Evolutionary conservation across 768 basidiomycete species (phyloP), one percentile per base, ranked within the genome.

Genomic region (Trametes cinnabarina): DNA sequence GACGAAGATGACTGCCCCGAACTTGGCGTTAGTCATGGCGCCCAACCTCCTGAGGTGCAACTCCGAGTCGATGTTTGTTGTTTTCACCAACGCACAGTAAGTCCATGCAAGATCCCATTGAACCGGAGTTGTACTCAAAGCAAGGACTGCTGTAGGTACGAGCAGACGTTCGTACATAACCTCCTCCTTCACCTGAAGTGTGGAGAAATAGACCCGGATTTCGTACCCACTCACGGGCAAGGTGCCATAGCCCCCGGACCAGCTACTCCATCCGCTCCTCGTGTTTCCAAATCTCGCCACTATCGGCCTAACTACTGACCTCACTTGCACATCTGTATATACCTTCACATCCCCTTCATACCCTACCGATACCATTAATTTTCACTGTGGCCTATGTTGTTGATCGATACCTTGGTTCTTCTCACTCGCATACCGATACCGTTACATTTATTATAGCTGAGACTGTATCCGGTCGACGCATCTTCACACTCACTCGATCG

Each of bases 1-100:
- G 44, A 94, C 92, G 40, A 93, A 95, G 74, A 96, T 95, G 94
- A 95, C 92, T 3, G 82, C 89, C 11, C 85, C 85, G 35, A 94
- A 94, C 70, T 74, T 96, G 60, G 92, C 94, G 9, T 74, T 95
- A 15, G 92, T 97, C 19, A 90, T 97, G 86, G 92, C 94, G 1
- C 94, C 94, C 8, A 96, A 96, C 72, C 71, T 97, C 42, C 72
- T 97, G 43, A 77, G 94, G 54, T 95, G 94, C 68, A 88, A 80
- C 64, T 93, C 91, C 15, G 88, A 93, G 47, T 90, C 85, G n/a
- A 87, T 94, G 81, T 80, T 88, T 7, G 77, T 94, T 10, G 93
- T 94, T 10, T 95, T 93, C 69, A 94, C 90, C 30, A 97, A 96
- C 71, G 83, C 94, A 14, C 88, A 90, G 92, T 94, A 67, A 5